Evolutionary conservation across 108 stramenopile genomes (phyloP).

Genomic region (Cyclostephanos invisitatus): DNA sequence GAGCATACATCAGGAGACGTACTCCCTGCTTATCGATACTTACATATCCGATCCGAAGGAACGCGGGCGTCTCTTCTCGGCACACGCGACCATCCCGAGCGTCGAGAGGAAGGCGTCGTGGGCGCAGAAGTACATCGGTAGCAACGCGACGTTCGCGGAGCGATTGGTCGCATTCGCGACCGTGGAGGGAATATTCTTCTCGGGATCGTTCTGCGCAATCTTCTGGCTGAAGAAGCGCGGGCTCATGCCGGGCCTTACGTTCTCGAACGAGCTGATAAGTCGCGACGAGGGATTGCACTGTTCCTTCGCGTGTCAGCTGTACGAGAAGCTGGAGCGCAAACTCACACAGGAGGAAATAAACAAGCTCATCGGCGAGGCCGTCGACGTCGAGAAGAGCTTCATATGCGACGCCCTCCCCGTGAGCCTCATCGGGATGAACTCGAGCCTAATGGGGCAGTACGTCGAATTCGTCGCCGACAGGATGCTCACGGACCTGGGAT

Average conservation of each 20-base stretch:
- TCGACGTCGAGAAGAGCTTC: slow-evolving; percentile 89
- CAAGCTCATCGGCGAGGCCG: slow-evolving; percentile 86
- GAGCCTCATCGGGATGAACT: slow-evolving; percentile 92
- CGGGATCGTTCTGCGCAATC: slow-evolving; percentile 89
- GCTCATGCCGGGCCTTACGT: slow-evolving; percentile 89
- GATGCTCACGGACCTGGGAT: slow-evolving; percentile 75
- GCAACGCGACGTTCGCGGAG: slow-evolving; percentile 77
- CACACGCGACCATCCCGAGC: slow-evolving; percentile 75
- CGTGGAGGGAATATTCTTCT: slow-evolving; percentile 94
- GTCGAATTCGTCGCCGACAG: slow-evolving; percentile 93
- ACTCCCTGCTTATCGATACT: slow-evolving; percentile 85
- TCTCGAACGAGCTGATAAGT: slow-evolving; percentile 92
- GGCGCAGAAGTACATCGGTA: slow-evolving; percentile 82
- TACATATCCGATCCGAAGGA: slow-evolving; percentile 83
- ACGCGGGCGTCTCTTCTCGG: slow-evolving; percentile 67
- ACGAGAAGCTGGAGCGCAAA: slow-evolving; percentile 89
- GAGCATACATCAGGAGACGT: slow-evolving; percentile 90
- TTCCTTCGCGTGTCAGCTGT: slow-evolving; percentile 97
- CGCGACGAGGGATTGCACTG: slow-evolving; percentile 95
- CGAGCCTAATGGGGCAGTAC: slow-evolving; percentile 87
- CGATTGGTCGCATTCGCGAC: slow-evolving; percentile 90
- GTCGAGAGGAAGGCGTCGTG: slow-evolving; percentile 85
- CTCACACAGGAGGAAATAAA: slow-evolving; percentile 72
- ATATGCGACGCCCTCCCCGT: slow-evolving; percentile 91
- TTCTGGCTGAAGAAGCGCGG: slow-evolving; percentile 94